These are phyloP conservation scores for Aspergillus pseudonomiae DNA, from an alignment of 2,329 filamentous ascomycete species.

Conservation along the genomic window DNA sequence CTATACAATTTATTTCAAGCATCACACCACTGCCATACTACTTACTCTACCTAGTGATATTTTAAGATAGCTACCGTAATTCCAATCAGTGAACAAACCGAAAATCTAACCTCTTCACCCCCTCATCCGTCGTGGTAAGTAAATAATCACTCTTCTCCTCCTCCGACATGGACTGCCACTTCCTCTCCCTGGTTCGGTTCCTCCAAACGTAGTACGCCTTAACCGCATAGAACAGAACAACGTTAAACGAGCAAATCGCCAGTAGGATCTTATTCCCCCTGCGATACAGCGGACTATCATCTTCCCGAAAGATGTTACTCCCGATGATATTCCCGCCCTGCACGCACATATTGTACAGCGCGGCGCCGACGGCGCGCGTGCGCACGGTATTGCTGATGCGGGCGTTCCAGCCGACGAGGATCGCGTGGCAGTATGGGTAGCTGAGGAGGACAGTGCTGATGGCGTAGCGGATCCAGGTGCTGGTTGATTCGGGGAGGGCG, in stretches of 20 bases:
- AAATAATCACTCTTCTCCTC: slow-evolving; percentile 46
- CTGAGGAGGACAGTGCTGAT: slow-evolving; percentile 54
- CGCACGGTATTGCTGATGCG: slow-evolving; percentile 66
- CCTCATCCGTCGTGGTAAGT: slow-evolving; percentile 45
- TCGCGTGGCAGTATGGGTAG: slow-evolving; percentile 62
- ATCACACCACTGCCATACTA: not conserved
- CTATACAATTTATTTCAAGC: not conserved
- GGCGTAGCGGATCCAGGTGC: slow-evolving; percentile 56
- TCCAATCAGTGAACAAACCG: slow-evolving; percentile 18
- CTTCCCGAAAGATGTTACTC: slow-evolving; percentile 55
- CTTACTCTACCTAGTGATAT: too few relatives aligned
- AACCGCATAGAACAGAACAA: slow-evolving; percentile 49
- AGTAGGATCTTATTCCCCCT: slow-evolving; percentile 57
- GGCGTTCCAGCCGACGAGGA: slow-evolving; percentile 63
- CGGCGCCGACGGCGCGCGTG: slow-evolving; percentile 64
- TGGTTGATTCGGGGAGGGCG: slow-evolving; percentile 38
- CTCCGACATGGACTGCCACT: slow-evolving; percentile 32
- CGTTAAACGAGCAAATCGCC: slow-evolving; percentile 50
- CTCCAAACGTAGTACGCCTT: slow-evolving; percentile 34
- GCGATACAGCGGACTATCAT: slow-evolving; percentile 57
- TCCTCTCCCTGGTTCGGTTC: slow-evolving; percentile 44
- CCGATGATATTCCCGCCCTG: slow-evolving; percentile 35
- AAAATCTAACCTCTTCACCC: slow-evolving; percentile 42
- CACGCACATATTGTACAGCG: slow-evolving; percentile 57
- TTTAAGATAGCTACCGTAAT: too few relatives aligned